Evolutionary conservation across 768 basidiomycete species (phyloP).

Genomic region (Kwoniella pini): DNA sequence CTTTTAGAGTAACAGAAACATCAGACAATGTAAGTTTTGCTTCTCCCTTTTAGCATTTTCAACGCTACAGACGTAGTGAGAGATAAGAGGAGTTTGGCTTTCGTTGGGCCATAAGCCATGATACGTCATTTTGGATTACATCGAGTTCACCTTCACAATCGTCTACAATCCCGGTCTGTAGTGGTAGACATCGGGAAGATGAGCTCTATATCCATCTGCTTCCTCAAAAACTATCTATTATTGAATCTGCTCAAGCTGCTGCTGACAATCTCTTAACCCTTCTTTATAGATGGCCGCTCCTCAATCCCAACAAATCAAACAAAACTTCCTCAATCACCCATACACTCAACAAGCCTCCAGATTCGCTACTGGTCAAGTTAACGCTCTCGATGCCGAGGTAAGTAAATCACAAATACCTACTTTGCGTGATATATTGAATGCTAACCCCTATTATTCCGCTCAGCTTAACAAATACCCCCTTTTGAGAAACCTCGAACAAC

Average conservation of each 20-base stretch:
- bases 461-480: constrained; percentile 75
- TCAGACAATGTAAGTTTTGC: constrained; percentile 1
- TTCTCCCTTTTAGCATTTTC: neutral
- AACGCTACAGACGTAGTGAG: neutral
- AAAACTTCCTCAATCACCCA: constrained; percentile 86
- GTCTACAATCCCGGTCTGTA: too few species aligned
- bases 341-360: constrained; percentile 78
- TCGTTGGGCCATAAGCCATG: constrained; percentile 1
- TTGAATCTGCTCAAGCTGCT: too few species aligned
- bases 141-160: too few species aligned
- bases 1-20: neutral
- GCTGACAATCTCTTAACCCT: too few species aligned
- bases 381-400: constrained; percentile 96
- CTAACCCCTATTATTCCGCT: neutral
- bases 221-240: too few species aligned
- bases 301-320: constrained; percentile 54
- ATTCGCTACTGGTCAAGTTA: constrained; percentile 76
- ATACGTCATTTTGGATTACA: constrained; percentile 11
- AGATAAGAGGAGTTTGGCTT: neutral
- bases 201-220: too few species aligned
- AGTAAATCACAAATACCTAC: constrained; percentile 38
- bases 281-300: constrained; percentile 40
- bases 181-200: too few species aligned
- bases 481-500: constrained; percentile 78
- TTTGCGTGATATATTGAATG: too few species aligned